Evolutionary conservation across 495 filamentous ascomycete species (phyloP).

Genomic region (Penicillium ucsense): DNA sequence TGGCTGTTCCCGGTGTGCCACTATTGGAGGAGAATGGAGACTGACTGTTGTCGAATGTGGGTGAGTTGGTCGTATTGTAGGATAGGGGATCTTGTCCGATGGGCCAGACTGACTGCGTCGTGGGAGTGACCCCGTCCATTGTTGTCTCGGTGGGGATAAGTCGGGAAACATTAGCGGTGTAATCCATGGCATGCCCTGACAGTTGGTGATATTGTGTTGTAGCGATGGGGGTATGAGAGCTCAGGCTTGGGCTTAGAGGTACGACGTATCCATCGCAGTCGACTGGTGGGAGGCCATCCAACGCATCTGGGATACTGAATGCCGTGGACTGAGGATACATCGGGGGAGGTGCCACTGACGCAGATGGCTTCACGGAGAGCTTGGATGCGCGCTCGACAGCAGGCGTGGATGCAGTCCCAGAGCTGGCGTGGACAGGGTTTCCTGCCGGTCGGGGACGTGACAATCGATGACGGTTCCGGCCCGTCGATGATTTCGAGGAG

Average conservation of each 20-base stretch:
- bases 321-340: slow-evolving; percentile 1
- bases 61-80: not conserved
- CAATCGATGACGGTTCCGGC: slow-evolving; percentile 4
- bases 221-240: slow-evolving; percentile 4
- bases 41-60: slow-evolving; percentile 9
- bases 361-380: not conserved
- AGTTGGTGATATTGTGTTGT: not conserved
- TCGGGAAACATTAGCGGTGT: slow-evolving; percentile 1
- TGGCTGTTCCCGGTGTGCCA: slow-evolving; percentile 4
- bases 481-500: slow-evolving; percentile 2
- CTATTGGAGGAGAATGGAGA: slow-evolving; percentile 19
- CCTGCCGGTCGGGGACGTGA: slow-evolving; percentile 5
- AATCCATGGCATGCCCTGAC: not conserved
- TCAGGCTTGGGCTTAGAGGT: slow-evolving; percentile 16
- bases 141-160: not conserved
- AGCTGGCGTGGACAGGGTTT: slow-evolving; percentile 1
- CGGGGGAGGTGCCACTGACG: not conserved
- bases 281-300: slow-evolving; percentile 29
- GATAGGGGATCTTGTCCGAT: slow-evolving; percentile 7
- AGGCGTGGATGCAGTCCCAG: not conserved
- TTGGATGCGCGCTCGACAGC: not conserved
- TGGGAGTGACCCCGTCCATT: slow-evolving; percentile 1
- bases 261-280: slow-evolving; percentile 34
- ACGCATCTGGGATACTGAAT: slow-evolving; percentile 20
- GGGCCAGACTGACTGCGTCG: slow-evolving; percentile 3